These are phyloP conservation scores for Cicer chorassanicum DNA, from an alignment of 306 rosid genomes.

Conservation along the genomic window DNA sequence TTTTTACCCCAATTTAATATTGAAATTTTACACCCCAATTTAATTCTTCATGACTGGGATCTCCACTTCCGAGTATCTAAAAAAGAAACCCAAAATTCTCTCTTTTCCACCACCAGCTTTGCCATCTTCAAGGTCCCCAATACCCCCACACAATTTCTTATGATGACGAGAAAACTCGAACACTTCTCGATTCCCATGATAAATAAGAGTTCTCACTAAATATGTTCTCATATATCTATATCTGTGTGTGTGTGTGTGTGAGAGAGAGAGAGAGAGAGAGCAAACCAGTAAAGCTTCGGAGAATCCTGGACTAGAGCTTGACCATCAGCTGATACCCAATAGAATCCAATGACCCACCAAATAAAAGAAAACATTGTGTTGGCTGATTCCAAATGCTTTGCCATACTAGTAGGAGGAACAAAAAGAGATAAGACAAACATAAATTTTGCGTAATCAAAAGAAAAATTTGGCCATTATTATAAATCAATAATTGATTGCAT, in stretches of 20 bases:
- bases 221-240: too few relatives aligned
- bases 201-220: not conserved
- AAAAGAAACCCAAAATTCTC: not conserved
- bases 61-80: not conserved
- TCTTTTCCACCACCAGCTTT: conserved; percentile 10
- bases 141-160: not conserved
- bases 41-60: not conserved
- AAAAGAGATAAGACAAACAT: not conserved
- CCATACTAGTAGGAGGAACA: conserved; percentile 53
- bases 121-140: not conserved
- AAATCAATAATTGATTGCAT: conserved; percentile 19
- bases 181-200: not conserved
- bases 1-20: not conserved
- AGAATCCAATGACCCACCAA: conserved; percentile 99
- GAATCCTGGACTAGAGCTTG: conserved; percentile 67
- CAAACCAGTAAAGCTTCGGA: conserved; percentile 92
- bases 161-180: not conserved
- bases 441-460: conserved; percentile 4
- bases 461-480: not conserved
- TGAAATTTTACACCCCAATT: not conserved
- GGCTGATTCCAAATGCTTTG: conserved; percentile 94
- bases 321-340: conserved; percentile 90
- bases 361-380: conserved; percentile 95
- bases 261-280: conserved; percentile 35
- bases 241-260: not conserved